Evolutionary conservation across 163 green algal genomes (phyloP).

Genomic region (Volvox carteri): DNA sequence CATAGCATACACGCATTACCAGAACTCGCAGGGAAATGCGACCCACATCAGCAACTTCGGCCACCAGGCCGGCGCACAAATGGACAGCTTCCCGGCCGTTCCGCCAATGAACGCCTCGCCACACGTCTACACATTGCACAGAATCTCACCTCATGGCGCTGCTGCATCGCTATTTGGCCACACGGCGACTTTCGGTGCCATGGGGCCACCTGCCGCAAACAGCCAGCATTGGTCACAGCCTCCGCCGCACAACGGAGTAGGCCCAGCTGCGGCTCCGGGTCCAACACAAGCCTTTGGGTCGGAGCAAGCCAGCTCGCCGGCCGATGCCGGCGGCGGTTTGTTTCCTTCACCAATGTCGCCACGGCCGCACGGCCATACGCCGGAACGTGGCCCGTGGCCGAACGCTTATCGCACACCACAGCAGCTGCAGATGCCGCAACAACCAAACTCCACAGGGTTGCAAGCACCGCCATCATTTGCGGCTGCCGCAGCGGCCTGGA

Average conservation of each 20-base stretch:
- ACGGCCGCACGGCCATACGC: not conserved
- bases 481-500: not conserved
- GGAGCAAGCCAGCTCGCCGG: slow-evolving; percentile 10
- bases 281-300: not conserved
- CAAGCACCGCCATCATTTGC: not conserved
- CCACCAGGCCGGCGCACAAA: not conserved
- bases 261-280: not conserved
- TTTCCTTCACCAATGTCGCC: not conserved
- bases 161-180: not conserved
- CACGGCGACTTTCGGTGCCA: not conserved
- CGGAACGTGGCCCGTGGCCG: not conserved
- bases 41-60: not conserved
- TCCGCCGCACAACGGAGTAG: not conserved
- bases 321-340: not conserved
- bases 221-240: not conserved
- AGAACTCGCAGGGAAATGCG: not conserved
- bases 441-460: not conserved
- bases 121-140: not conserved
- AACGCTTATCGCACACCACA: not conserved
- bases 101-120: not conserved
- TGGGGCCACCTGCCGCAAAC: not conserved
- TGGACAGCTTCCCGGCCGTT: too few relatives aligned
- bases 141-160: not conserved
- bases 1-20: not conserved
- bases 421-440: not conserved